Base-by-base conservation (phyloP, 2,329 filamentous ascomycete species). In the Arachnopeziza araneosa region DNA sequence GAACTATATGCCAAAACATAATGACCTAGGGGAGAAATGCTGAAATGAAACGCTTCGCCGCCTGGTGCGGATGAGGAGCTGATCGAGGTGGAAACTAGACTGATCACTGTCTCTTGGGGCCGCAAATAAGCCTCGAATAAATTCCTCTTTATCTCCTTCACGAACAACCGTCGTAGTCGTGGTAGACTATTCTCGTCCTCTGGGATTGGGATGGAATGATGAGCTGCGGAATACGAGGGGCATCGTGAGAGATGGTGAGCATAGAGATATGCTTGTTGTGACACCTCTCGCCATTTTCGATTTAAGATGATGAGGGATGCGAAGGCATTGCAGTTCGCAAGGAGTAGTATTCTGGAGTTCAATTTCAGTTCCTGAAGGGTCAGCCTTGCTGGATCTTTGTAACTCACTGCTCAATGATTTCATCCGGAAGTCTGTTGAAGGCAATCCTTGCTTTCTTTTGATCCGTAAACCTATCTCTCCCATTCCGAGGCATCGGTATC, bases 41-140 rank as follows among this genome's bases (percentile, higher is more conserved):
- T 86, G 73, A 96, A 96, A 58, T 91, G 89, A 76, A 96, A 90
- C 52, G 90, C 90, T 73, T 96, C 91, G 32, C 90, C 90, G 36
- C 89, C 88, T 1, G 91, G 91, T 1, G 83, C 83, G 23, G 91
- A 91, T 1, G 89, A 91, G 0, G 90, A 93, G 71, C 89, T 93
- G 66, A 90, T 90, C 6, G 89, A 92, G 55, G 88, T 91, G 48
- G 90, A 95, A 14, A 96, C 86, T 56, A 96, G 79, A 70, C 89
- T 93, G 69, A 96, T 83, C 52, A 90, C 78, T 6, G 88, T 93
- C 69, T 83, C 80, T 61, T 75, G 81, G 3, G 90, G 90, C 21
- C 88, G 83, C 56, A 91, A 73, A 71, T 90, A 93, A 44, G 87
- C 84, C 66, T 90, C 85, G 71, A 93, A 93, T 54, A 91, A 79